Evolutionary conservation across 106 monocot genomes (phyloP), one percentile per base, ranked within the genome.

Genomic region (Dioscorea zingiberensis): DNA sequence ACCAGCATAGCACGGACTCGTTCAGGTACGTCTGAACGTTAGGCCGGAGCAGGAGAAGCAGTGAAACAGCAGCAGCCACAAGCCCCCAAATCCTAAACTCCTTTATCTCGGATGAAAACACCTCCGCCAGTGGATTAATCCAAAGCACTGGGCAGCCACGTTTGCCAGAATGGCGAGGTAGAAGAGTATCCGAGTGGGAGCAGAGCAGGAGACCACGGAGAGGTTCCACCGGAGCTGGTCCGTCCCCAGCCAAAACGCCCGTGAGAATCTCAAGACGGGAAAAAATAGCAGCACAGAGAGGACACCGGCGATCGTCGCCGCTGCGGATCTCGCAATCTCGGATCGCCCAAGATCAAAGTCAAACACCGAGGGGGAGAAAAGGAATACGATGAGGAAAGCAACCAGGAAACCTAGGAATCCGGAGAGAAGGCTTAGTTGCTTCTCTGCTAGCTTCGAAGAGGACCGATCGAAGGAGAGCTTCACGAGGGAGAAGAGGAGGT

Each of bases 1-100:
- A 95, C 95, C 95, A 95, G 59, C 77, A 88, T 38, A 91, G 54
- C 59, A 95, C 91, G 1, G 85, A 75, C 80, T 95, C 95, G 48
- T 95, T 95, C 62, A 95, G 32, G 63, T 88, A 88, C 85, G 77
- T 85, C 67, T 95, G 95, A 48, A 95, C 48, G 48, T 83, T 74
- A 10, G 76, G 26, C 11, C 95, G 77, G 45, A 88, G 23, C 13
- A 63, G 83, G 55, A 91, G 47, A 10, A 95, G 24, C 66, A 83
- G 85, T 26, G 72, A 53, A 25, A 53, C 47, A 6, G 88, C 78
- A 4, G 84, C 65, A 1, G n/a, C 73, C 7, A 69, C 60, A 54
- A 95, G 73, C 7, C 62, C 63, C 64, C 62, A 67, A 6, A 83
- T 49, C 30, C 76, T 66, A 44, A 73, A 67, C 29, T 58, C 48